A percentile compares a stretch with the other conserved stretches of the same genome.
phyloP scores from a whole-genome alignment of 1,139 yeast genomes.

The Yamadazyma kanchanaburiensis region DNA sequence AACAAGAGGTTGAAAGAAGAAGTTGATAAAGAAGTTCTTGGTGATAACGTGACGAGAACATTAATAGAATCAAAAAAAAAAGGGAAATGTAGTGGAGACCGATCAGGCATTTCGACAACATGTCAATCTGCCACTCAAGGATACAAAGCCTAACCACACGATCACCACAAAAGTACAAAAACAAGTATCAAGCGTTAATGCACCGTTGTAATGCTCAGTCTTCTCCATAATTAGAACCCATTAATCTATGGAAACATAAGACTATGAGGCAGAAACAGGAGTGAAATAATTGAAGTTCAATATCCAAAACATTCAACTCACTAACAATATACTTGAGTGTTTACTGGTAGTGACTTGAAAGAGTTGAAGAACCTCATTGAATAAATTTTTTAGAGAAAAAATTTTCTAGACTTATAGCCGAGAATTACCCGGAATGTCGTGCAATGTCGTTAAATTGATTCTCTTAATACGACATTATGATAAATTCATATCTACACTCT shows the following conservation, averaged over 20 bases:
- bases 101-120: constrained; percentile 15
- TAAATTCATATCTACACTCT: too few relatives aligned
- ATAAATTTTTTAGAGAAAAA: too few relatives aligned
- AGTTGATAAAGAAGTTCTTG: too few relatives aligned
- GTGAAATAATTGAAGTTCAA: constrained; percentile 17
- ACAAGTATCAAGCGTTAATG: constrained; percentile 40
- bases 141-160: constrained; percentile 34
- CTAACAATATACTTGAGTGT: too few relatives aligned
- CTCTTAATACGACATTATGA: too few relatives aligned
- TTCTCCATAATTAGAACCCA: constrained; percentile 73
- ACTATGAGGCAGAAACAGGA: constrained; percentile 76
- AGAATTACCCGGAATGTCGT: too few relatives aligned
- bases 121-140: constrained; percentile 19
- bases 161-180: constrained; percentile 30
- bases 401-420: too few relatives aligned
- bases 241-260: constrained; percentile 45
- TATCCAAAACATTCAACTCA: not conserved
- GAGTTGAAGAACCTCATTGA: too few relatives aligned
- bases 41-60: not conserved
- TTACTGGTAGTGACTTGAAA: too few relatives aligned
- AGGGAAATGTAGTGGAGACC: constrained; percentile 21
- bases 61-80: not conserved
- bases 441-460: too few relatives aligned
- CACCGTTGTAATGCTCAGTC: constrained; percentile 48
- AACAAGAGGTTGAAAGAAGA: too few relatives aligned